Base-by-base conservation (phyloP, 371 early-diverging fungal genomes). In the Ecytonucleospora hepatopenaei region DNA sequence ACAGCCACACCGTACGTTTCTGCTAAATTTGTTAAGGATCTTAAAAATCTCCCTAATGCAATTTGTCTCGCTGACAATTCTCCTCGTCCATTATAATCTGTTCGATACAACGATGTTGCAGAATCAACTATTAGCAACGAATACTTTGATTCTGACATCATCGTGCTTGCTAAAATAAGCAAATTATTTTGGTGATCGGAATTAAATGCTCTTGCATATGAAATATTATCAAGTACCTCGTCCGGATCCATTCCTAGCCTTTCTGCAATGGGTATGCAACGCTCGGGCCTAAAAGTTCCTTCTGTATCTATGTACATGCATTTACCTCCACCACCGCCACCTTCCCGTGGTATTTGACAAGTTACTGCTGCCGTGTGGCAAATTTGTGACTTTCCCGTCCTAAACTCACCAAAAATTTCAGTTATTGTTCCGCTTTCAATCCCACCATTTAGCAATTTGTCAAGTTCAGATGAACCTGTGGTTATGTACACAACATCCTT, bases 261-360 rank as follows among this genome's bases (percentile, higher is more conserved):
- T 76, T 90, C 86, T n/a, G 94, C 90, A 54, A 91, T 87, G 1
- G 91, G 84, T 12, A 90, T 74, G 15, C 92, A 76, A 53, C 96
- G 83, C 71, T 88, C 90, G 0, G 98, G 89, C 55, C 98, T 85
- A 80, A 97, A 96, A 0, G 96, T 97, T 33, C 91, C 91, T 80
- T 97, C 98, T 0, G 97, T 97, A 78, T 97, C 98, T 67, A 97
- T 92, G 77, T 90, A 97, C 69, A 97, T 73, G 70, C 91, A 91
- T 78, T 90, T 93, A 35, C 98, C 96, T 77, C 87, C 89, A 8
- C 87, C 93, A 1, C 98, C 98, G 0, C 93, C 93, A 78, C 84
- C 81, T 23, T 85, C 83, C 8, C 80, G 69, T 0, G 88, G 86
- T 26, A 97, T 84, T 85, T 96, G 98, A 69, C 90, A 91, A 19